These are phyloP conservation scores for Dactylellina leptospora DNA, from an alignment of 2,329 filamentous ascomycete genomes.

Conservation along the genomic window DNA sequence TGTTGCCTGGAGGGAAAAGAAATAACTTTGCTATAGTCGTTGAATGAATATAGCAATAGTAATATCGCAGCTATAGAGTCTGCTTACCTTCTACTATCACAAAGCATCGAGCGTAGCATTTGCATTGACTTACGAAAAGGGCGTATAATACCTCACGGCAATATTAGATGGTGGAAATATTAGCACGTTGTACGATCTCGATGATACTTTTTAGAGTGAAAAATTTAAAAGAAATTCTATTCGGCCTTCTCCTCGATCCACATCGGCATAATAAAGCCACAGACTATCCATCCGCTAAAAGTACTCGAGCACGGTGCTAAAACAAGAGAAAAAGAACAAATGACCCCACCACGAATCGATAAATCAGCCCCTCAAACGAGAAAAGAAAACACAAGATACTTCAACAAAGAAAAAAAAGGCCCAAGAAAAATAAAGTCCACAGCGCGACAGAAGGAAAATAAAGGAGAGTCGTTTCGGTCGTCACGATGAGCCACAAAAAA, in stretches of 20 bases:
- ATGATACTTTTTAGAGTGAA: not conserved
- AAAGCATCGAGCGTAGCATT: too few relatives aligned
- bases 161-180: too few relatives aligned
- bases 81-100: too few relatives aligned
- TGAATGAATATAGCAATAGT: conserved; percentile 57
- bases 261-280: not conserved
- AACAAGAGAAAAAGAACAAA: conserved; percentile 3
- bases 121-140: too few relatives aligned
- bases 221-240: conserved; percentile 8
- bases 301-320: conserved; percentile 28
- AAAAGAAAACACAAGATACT: not conserved
- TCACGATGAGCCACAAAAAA: too few relatives aligned
- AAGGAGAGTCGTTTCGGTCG: conserved; percentile 52
- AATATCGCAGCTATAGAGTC: not conserved
- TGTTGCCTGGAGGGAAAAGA: conserved; percentile 76
- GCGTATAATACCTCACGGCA: not conserved
- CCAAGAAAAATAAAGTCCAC: not conserved
- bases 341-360: not conserved
- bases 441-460: conserved; percentile 44
- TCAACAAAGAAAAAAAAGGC: conserved; percentile 4
- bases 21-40: conserved; percentile 93
- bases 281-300: conserved; percentile 35
- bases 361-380: conserved; percentile 7
- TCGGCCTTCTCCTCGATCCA: conserved; percentile 6
- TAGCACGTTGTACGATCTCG: conserved; percentile 6